A percentile compares a stretch with the other conserved stretches of the same genome.
phyloP scores from a whole-genome alignment of 768 basidiomycete species.

The Podaxis sp. region DNA sequence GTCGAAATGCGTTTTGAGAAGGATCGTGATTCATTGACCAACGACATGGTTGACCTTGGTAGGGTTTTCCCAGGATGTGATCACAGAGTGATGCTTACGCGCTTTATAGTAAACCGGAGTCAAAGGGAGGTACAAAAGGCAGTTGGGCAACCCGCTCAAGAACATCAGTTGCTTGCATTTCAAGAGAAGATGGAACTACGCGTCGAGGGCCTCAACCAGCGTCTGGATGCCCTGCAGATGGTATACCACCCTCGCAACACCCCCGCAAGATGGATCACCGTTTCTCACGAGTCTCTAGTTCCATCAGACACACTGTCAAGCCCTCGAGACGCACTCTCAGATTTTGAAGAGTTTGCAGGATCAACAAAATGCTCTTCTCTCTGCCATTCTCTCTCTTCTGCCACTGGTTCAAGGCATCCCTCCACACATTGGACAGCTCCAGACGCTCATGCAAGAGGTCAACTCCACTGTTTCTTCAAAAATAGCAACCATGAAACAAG shows the following conservation, averaged over 20 bases:
- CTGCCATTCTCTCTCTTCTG: constrained; percentile 52
- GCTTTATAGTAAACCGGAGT: constrained; percentile 50
- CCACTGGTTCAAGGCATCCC: constrained; percentile 59
- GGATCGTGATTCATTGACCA: constrained; percentile 51
- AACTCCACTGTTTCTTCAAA: not conserved
- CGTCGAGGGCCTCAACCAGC: constrained; percentile 46
- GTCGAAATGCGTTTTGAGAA: constrained; percentile 55
- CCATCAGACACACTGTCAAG: constrained; percentile 40
- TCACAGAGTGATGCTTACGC: constrained; percentile 32
- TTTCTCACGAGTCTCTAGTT: constrained; percentile 26
- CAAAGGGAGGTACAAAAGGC: constrained; percentile 58
- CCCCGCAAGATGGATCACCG: not conserved
- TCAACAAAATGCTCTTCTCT: constrained; percentile 53
- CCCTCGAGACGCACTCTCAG: constrained; percentile 50
- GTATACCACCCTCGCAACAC: constrained; percentile 25
- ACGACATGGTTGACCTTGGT: constrained; percentile 57
- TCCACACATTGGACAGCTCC: constrained; percentile 42
- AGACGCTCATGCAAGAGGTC: constrained; percentile 1
- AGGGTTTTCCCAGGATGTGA: constrained; percentile 24
- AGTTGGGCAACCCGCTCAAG: constrained; percentile 55
- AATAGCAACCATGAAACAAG: not conserved
- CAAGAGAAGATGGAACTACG: constrained; percentile 37
- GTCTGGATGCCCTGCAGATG: constrained; percentile 50
- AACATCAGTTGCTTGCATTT: constrained; percentile 29
- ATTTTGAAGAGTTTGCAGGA: constrained; percentile 57